Conservation (phyloP, 768 basidiomycete genomes). For the Russula sp. region DNA sequence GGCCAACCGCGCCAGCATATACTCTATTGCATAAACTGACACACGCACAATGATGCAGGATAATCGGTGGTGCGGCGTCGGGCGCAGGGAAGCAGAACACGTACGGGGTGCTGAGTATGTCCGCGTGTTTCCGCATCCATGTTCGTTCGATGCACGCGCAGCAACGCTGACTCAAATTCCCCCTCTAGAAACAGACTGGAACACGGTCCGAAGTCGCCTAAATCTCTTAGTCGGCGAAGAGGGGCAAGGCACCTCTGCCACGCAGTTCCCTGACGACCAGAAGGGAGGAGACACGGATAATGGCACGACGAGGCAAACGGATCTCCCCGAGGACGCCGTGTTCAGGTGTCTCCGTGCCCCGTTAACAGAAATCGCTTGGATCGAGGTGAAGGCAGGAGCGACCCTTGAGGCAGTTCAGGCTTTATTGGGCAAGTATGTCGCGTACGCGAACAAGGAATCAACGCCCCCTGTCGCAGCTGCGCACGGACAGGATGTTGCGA, state of each 20-base stretch:
- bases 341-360: neutral
- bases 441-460: neutral
- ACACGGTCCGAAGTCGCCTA: neutral
- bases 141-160: neutral
- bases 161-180: no score
- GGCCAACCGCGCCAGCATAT: neutral
- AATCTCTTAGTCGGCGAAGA: neutral
- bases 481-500: neutral
- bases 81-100: neutral
- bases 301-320: neutral
- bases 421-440: neutral
- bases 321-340: neutral
- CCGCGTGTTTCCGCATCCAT: neutral
- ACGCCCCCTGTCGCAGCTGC: neutral
- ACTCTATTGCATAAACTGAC: neutral
- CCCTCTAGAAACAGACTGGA: neutral
- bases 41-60: neutral
- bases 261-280: neutral
- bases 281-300: neutral
- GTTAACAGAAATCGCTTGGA: neutral
- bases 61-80: neutral
- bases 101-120: neutral
- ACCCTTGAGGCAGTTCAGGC: neutral
- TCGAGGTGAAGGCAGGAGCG: neutral
- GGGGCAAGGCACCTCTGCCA: neutral